Base-by-base conservation (phyloP, 768 basidiomycete species). In the Lyophyllum semitale region DNA sequence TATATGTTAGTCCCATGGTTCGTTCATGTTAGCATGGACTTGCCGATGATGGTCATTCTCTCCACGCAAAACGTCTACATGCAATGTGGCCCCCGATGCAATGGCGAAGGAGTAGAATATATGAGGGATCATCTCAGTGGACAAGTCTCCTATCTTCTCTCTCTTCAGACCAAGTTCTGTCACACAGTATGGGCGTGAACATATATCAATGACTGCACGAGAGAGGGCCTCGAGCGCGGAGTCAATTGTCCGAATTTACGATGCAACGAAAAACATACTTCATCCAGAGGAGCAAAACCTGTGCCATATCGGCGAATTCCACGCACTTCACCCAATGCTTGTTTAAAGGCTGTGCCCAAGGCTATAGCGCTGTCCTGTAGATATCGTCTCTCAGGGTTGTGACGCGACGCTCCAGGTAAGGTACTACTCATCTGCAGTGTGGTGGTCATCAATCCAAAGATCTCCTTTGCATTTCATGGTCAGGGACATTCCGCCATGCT, bases 21-120 rank as follows among this genome's bases (percentile, higher is more conserved):
- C 40, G 38, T 35, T 20, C 13, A 32, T 32, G 7, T 15, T 44
- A 1, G 29, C 20, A 25, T 8, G 22, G 25, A 54, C 85, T 56
- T 65, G 95, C 96, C 91, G 86, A 73, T 98, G 97, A 70, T 99
- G 97, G 67, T 99, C 97, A 73, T 99, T 99, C 64, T 93, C 89
- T 38, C 97, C 97, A 30, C 95, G 82, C 40, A 99, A 77, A 40
- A 93, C 94, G 66, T 99, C 97, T 48, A 98, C 82, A 66, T 98
- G 96, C 44, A 99, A 77, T 2, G 97, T 98, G 20, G 87, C 89
- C 7, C 95, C 95, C 1, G 96, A 91, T 0, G 93, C 93, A 59
- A 94, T 94, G n/a, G 96, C 92, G 67, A 99, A 99, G 4, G 95
- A 97, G 75, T 97, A 89, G 71, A 99, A 93, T 51, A 99, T 82